A percentile compares a stretch with the other conserved stretches of the same genome.
Conservation (phyloP, 2,329 filamentous ascomycete genomes). For the Neofusicoccum sp. region DNA sequence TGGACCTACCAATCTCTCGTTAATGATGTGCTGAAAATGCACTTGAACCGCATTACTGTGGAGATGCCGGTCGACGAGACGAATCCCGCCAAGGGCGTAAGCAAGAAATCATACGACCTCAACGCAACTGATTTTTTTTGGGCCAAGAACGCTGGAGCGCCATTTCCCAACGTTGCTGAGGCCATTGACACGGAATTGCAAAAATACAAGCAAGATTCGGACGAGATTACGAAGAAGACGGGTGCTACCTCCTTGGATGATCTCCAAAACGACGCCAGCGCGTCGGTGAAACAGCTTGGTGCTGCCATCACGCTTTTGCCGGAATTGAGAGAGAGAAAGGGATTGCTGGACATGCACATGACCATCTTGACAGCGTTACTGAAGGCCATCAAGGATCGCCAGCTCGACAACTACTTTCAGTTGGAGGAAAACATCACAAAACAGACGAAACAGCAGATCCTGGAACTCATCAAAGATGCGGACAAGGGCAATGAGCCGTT, state of each 20-base stretch:
- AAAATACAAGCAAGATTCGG: slow-evolving; percentile 92
- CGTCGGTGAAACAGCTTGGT: slow-evolving; percentile 91
- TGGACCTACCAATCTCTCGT: slow-evolving; percentile 88
- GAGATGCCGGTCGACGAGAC: slow-evolving; percentile 77
- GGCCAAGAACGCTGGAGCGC: slow-evolving; percentile 84
- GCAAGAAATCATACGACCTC: slow-evolving; percentile 87
- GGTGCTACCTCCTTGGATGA: slow-evolving; percentile 91
- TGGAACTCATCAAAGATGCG: slow-evolving; percentile 79
- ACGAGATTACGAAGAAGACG: slow-evolving; percentile 91
- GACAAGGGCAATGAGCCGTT: slow-evolving; percentile 79
- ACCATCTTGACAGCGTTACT: slow-evolving; percentile 82
- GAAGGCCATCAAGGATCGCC: slow-evolving; percentile 87
- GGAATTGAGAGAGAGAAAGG: slow-evolving; percentile 87
- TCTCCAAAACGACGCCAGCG: slow-evolving; percentile 81
- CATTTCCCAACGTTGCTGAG: slow-evolving; percentile 94
- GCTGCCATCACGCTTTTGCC: slow-evolving; percentile 91
- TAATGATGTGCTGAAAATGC: slow-evolving; percentile 73
- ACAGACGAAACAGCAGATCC: slow-evolving; percentile 82
- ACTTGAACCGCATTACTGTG: slow-evolving; percentile 90
- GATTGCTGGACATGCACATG: slow-evolving; percentile 98
- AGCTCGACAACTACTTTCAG: slow-evolving; percentile 95
- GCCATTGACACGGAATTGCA: slow-evolving; percentile 92
- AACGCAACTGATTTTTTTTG: slow-evolving; percentile 94
- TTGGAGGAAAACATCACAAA: slow-evolving; percentile 90
- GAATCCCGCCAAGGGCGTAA: slow-evolving; percentile 69